Percentiles rank a stretch among this genome's conserved stretches.
Evolutionary conservation across 495 filamentous ascomycete species (phyloP).

Genomic region (Talaromyces proteolyticus): DNA sequence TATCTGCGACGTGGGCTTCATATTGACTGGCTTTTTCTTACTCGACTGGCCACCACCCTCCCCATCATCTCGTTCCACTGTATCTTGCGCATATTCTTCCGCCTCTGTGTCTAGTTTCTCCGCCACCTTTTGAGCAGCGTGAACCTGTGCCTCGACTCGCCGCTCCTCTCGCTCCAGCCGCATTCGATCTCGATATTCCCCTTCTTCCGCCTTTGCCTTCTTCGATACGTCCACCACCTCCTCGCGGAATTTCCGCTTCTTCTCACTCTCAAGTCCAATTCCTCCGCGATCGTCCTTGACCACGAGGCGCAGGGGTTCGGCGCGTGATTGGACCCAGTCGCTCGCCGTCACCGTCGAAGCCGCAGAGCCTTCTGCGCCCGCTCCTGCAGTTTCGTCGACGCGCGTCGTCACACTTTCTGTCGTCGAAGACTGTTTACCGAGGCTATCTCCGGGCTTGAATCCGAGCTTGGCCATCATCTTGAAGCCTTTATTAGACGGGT

Average conservation of each 20-base stretch:
- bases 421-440: slow-evolving; percentile 49
- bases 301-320: slow-evolving; percentile 62
- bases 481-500: slow-evolving; percentile 69
- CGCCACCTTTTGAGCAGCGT: slow-evolving; percentile 74
- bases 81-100: slow-evolving; percentile 8
- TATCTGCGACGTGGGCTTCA: slow-evolving; percentile 52
- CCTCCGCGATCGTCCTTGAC: slow-evolving; percentile 81
- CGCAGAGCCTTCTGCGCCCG: background rate
- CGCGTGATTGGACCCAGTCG: slow-evolving; percentile 22
- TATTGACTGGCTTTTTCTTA: slow-evolving; percentile 7
- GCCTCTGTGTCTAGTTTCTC: slow-evolving; percentile 56
- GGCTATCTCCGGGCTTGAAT: slow-evolving; percentile 64
- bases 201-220: slow-evolving; percentile 60
- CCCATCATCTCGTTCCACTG: no score
- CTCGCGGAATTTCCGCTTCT: slow-evolving; percentile 75
- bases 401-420: slow-evolving; percentile 6
- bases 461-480: slow-evolving; percentile 98
- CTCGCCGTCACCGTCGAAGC: background rate
- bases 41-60: no score
- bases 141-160: slow-evolving; percentile 58
- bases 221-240: slow-evolving; percentile 50
- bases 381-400: background rate
- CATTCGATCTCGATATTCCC: slow-evolving; percentile 70
- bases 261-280: slow-evolving; percentile 76
- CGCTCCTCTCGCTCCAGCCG: slow-evolving; percentile 65